These are phyloP conservation scores for Condylostoma magnum DNA, from an alignment of 169 alveolate species.

Conservation along the genomic window DNA sequence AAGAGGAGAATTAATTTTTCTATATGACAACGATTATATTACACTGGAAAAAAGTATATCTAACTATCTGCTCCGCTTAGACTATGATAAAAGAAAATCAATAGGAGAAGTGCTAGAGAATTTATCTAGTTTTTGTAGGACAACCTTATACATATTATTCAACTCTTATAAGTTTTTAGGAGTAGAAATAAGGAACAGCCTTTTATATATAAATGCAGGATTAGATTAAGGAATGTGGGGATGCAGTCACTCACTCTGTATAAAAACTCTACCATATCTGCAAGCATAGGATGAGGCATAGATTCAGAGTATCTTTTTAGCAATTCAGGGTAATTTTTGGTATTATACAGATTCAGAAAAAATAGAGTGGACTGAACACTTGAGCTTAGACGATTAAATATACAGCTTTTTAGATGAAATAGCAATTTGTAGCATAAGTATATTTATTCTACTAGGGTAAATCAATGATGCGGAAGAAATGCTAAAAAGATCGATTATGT, in stretches of 20 bases:
- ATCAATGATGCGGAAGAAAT: slow-evolving; percentile 7
- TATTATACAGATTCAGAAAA: neutral
- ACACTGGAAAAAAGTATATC: too few species aligned
- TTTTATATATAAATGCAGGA: slow-evolving; percentile 27
- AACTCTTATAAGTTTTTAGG: neutral
- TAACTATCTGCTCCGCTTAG: too few species aligned
- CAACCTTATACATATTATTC: neutral
- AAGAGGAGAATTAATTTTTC: too few species aligned
- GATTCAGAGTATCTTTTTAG: neutral
- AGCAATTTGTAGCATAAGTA: neutral
- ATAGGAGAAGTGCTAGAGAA: too few species aligned
- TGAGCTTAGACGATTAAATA: neutral
- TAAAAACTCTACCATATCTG: neutral
- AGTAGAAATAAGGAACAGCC: neutral
- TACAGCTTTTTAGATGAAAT: slow-evolving; percentile 13
- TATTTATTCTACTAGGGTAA: slow-evolving; percentile 15
- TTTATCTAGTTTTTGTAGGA: neutral
- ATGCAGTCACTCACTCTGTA: neutral
- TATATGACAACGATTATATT: too few species aligned
- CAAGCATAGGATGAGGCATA: neutral
- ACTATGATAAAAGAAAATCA: too few species aligned
- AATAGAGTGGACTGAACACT: neutral
- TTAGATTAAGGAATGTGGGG: slow-evolving; percentile 22
- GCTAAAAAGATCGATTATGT: neutral
- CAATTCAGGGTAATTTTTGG: slow-evolving; percentile 21